phyloP scores from a whole-genome alignment of 2,329 filamentous ascomycete species.

The Calycina marina region DNA sequence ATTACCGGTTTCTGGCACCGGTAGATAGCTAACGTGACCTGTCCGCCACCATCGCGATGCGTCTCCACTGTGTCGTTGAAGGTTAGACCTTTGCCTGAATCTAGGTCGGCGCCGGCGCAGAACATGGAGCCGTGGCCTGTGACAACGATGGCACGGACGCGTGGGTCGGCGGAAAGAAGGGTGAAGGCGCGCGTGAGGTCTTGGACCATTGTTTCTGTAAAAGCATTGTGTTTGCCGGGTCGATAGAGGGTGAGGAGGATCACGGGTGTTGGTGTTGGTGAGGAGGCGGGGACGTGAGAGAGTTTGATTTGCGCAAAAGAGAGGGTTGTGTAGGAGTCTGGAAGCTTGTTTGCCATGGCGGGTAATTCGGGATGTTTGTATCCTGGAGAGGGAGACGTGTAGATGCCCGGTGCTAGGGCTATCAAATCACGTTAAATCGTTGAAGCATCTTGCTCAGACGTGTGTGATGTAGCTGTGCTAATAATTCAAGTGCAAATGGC shows the following conservation, averaged over 20 bases:
- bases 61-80: constrained; percentile 13
- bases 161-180: constrained; percentile 35
- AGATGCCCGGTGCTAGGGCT: no score
- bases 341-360: constrained; percentile 7
- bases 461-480: no score
- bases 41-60: constrained; percentile 35
- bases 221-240: constrained; percentile 52
- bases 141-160: constrained; percentile 39
- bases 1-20: constrained; percentile 43
- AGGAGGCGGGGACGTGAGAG: constrained; percentile 33
- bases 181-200: constrained; percentile 42
- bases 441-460: no score
- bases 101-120: constrained; percentile 34
- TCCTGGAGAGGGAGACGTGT: no score
- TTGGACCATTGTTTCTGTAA: constrained; percentile 47
- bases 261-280: constrained; percentile 41
- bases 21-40: constrained; percentile 38
- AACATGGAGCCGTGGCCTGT: constrained; percentile 38
- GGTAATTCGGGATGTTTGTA: neutral
- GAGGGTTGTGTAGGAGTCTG: constrained; percentile 27
- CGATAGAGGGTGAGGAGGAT: constrained; percentile 51
- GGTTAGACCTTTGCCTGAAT: constrained; percentile 8
- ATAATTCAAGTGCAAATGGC: no score
- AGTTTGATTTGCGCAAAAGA: constrained; percentile 30
- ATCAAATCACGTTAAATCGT: no score